Evolutionary conservation across 2,329 filamentous ascomycete genomes (phyloP), one percentile per base, ranked within the genome.

Genomic region (Ambrosiella beaveri): DNA sequence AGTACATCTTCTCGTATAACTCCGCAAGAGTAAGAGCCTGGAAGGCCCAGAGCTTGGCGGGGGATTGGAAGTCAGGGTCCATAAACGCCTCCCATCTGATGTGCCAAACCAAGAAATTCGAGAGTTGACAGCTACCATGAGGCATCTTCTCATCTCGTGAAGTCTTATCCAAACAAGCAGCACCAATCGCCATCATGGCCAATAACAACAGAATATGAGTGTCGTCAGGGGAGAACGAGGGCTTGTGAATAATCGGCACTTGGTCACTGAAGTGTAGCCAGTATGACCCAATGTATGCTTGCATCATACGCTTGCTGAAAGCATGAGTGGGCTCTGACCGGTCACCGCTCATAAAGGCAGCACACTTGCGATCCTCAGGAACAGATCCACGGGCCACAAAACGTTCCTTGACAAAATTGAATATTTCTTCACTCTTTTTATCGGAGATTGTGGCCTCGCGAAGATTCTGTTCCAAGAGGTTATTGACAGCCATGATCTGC

Each of bases 1-100:
- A 93, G 68, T 91, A 97, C 86, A 95, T 93, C 75, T 98, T 98
- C 72, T 98, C 93, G 65, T 95, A 97, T 0, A 95, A 73, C 68
- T 98, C 93, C 11, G 97, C 76, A 4, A 97, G 76, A 3, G 97
- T 74, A 56, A 97, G 73, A 1, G 91, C 84, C 68, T 97, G 93
- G 71, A 97, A 97, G 0, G 95, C 81, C 91, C 91, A 98, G 7
- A 98, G 72, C 70, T 95, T 95, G 7, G 91, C 91, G 0, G 93
- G 91, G 1, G 93, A 90, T 15, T 88, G 78, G 70, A 94, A 96
- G 69, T 90, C 88, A 12, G 79, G 76, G 66, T 96, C 86, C 77
- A 90, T 93, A 67, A 97, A 96, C 41, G 96, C 86, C 68, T 95
- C 87, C 88, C 90, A 96, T 58, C 93, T 80, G n/a, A 96, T 73